Base-by-base conservation (phyloP, 495 filamentous ascomycete species). In the Haplographium delicatum region DNA sequence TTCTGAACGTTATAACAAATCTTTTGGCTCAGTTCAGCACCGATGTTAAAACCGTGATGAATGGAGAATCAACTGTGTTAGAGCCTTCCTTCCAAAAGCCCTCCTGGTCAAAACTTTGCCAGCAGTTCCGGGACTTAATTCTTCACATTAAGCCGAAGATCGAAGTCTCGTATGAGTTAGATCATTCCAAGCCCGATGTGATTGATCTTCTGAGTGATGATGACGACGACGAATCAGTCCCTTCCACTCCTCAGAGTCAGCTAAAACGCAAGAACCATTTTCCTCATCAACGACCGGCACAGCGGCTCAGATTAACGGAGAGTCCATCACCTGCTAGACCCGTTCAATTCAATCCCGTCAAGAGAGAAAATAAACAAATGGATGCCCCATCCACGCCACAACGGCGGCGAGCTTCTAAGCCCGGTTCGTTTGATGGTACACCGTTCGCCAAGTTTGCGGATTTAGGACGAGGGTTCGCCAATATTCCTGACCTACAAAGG, bases 1-100 rank as follows among this genome's bases (percentile, higher is more conserved):
- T 53, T 27, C 50, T 26, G 1, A 62, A 75, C 15, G 67, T 72
- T 9, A 69, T 80, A 0, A 72, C 68, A 42, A 59, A 58, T 19
- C 68, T 66, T 18, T 51, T 80, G 0, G 50, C 62, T 1, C 54
- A 62, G 3, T 78, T 78, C 51, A 65, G 65, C 7, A 61, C 34
- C 0, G 51, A 65, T 3, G 68, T 75, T 13, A 68, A 69, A 42
- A 44, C 25, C 1, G 42, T 63, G 1, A 51, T 72, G 4, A 56
- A 61, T 23, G 58, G 63, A 10, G 59, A 59, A 30, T 62, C 56
- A 11, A 19, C 22, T 0, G 54, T 44, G 5, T 62, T 74, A 5
- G 52, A 74, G 11, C 54, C 46, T 0, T 55, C 23, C 3, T 44
- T 50, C 15, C 40, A 38, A 11, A 25, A n/a, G n/a, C n/a, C 5